Evolutionary conservation across 768 basidiomycete genomes (phyloP), one percentile per base, ranked within the genome.

Genomic region (Auriscalpium vulgare): DNA sequence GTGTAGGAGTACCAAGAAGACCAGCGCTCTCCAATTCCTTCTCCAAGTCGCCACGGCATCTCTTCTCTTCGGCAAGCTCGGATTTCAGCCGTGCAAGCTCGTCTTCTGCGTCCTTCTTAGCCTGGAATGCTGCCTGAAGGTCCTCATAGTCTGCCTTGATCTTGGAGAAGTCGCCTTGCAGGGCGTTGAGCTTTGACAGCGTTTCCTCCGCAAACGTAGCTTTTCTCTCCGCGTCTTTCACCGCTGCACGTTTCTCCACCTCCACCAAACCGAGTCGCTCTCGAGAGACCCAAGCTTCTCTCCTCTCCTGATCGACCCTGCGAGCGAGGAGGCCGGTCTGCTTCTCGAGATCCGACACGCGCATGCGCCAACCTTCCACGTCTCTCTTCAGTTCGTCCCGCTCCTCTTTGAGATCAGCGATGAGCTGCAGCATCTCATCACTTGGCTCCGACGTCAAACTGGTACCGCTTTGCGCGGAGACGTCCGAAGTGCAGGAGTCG

Each of bases 381-480:
- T 97, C 94, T 51, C 84, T 82, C 68, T 86, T 87, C 51, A 97
- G 75, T 56, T 92, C 87, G 64, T 98, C 95, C 35, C 95, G 77
- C 70, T 97, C 94, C 11, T 85, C 78, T 68, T 93, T 92, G 63
- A 91, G 77, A 66, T 91, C 89, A 3, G 84, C 75, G 53, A 92
- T 75, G 38, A 88, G 76, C 61, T 78, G 77, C 43, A 91, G 71
- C 81, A 92, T 84, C 72, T 92, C 91, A 62, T 92, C 88, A 56
- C 73, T 82, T 7, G 85, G 84, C 56, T 81, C 84, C 51, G 71
- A 69, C 37, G 56, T 19, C 35, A 56, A 49, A 37, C 64, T 58
- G 10, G 72, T 65, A 45, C 70, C 66, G 59, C 65, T 50, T 64
- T 72, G 69, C 21, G 69, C 63, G 38, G 53, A 55, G 54, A 74